Evolutionary conservation across 1,284 basidiomycete species (phyloP).

Genomic region (Ceratobasidium sp.): DNA sequence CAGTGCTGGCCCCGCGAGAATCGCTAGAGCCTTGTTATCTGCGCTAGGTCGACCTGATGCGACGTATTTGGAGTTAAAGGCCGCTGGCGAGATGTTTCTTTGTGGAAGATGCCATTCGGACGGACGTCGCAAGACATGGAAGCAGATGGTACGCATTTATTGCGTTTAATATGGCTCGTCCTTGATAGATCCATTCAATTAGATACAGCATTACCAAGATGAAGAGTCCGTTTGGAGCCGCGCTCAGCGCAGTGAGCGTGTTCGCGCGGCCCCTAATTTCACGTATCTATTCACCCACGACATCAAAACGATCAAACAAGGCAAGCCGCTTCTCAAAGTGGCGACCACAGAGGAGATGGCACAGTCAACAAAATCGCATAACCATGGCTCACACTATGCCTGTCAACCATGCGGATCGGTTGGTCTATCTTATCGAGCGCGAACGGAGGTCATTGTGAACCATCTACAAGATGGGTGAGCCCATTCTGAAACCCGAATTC

Average conservation of each 20-base stretch:
- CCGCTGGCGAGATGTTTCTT: neutral
- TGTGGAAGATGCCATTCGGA: slow-evolving; percentile 3
- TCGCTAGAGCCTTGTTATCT: neutral
- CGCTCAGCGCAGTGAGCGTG: neutral
- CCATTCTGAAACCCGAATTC: no score
- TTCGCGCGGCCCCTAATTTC: neutral
- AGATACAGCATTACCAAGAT: slow-evolving; percentile 20
- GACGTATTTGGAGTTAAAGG: slow-evolving; percentile 14
- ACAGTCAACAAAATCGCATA: neutral
- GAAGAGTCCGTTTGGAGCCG: neutral
- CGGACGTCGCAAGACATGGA: slow-evolving; percentile 2
- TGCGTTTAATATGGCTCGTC: neutral
- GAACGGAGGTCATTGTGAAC: neutral
- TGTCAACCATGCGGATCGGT: neutral
- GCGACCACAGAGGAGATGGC: neutral
- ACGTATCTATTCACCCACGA: neutral
- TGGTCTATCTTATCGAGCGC: neutral
- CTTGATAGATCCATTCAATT: neutral
- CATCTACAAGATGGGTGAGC: slow-evolving; percentile 14
- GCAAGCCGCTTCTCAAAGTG: slow-evolving; percentile 5
- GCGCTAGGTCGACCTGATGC: slow-evolving; percentile 5
- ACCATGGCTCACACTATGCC: no score
- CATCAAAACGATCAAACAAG: neutral
- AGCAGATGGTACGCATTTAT: neutral
- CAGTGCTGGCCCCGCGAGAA: neutral